phyloP scores from a whole-genome alignment of 1,139 yeast species.

The Kazachstania sp. region DNA sequence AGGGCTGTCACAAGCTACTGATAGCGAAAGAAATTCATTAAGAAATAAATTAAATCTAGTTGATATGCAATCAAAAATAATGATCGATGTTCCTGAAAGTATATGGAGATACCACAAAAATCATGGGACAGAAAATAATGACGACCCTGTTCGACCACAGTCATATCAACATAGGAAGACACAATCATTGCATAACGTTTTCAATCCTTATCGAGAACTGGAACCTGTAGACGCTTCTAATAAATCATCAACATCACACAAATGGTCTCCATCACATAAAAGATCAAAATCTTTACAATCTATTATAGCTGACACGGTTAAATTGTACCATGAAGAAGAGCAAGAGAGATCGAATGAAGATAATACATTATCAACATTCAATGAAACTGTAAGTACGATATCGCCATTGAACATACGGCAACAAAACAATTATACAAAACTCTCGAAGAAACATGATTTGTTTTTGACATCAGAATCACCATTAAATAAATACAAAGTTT shows the following conservation, averaged over 20 bases:
- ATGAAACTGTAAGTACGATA: slow-evolving; percentile 5
- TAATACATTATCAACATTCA: not conserved
- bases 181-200: slow-evolving; percentile 3
- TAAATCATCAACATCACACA: not conserved
- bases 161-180: slow-evolving; percentile 6
- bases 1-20: not conserved
- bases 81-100: slow-evolving; percentile 27
- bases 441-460: slow-evolving; percentile 9
- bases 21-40: not conserved
- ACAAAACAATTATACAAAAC: not conserved
- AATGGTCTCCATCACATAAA: slow-evolving; percentile 6
- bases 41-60: slow-evolving; percentile 16
- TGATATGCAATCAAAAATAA: slow-evolving; percentile 26
- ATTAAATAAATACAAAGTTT: slow-evolving; percentile 27
- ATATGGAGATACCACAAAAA: slow-evolving; percentile 23
- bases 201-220: not conserved
- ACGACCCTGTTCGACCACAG: not conserved
- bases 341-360: not conserved
- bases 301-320: slow-evolving; percentile 23
- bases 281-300: slow-evolving; percentile 24
- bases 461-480: slow-evolving; percentile 32
- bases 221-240: not conserved
- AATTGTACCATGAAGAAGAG: slow-evolving; percentile 7
- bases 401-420: slow-evolving; percentile 9
- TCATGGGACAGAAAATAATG: slow-evolving; percentile 7